Percentiles rank a stretch among this genome's conserved stretches.
phyloP scores from a whole-genome alignment of 2,329 filamentous ascomycete species.

The Westerdykella sp. region DNA sequence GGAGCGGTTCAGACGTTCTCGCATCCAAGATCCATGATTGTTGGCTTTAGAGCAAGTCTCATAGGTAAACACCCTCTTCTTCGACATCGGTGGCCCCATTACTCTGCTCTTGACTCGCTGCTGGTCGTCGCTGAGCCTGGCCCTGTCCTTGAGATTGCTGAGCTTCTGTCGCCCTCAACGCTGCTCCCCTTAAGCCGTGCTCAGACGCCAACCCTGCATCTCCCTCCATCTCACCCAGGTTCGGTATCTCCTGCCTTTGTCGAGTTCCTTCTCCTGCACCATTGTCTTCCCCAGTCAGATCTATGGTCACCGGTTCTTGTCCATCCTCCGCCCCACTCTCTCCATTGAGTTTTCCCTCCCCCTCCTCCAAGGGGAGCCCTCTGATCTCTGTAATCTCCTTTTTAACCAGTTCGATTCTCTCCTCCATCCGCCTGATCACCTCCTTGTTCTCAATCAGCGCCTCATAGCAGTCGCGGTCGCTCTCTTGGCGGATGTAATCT shows the following conservation, averaged over 20 bases:
- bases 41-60: not conserved
- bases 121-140: constrained; percentile 1
- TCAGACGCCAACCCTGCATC: not conserved
- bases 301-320: constrained; percentile 1
- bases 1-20: no score
- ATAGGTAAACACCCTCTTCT: constrained; percentile 15
- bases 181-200: not conserved
- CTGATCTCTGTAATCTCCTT: constrained; percentile 57
- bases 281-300: not conserved
- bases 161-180: not conserved
- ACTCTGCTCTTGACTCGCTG: constrained; percentile 3
- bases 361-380: constrained; percentile 48
- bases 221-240: not conserved
- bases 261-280: not conserved
- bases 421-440: constrained; percentile 62
- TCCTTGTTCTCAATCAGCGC: constrained; percentile 66
- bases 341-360: constrained; percentile 7
- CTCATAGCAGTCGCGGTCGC: constrained; percentile 66
- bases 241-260: not conserved
- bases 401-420: constrained; percentile 58
- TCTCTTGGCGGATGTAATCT: constrained; percentile 48
- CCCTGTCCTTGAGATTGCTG: not conserved
- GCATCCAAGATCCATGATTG: no score
- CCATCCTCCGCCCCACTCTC: constrained; percentile 7
- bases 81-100: constrained; percentile 1